phyloP scores from a whole-genome alignment of 2,329 filamentous ascomycete species.

The Ophiostoma montium region DNA sequence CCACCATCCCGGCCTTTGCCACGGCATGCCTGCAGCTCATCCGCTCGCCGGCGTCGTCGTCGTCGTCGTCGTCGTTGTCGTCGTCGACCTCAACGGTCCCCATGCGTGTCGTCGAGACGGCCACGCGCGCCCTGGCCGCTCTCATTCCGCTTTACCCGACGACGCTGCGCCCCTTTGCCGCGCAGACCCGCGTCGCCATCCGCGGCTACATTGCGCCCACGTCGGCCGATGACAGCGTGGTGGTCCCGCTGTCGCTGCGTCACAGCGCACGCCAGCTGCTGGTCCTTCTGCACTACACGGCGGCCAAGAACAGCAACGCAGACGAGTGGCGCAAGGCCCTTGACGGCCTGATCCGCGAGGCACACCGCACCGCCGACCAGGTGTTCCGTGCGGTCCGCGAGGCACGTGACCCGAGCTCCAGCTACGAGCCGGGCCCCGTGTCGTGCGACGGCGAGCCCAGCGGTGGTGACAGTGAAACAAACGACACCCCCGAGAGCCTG shows the following conservation, averaged over 20 bases:
- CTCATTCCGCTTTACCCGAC: slow-evolving; percentile 71
- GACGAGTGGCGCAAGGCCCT: slow-evolving; percentile 67
- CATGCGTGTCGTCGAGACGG: slow-evolving; percentile 43
- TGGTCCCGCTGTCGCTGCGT: slow-evolving; percentile 38
- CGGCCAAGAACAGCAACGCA: slow-evolving; percentile 60
- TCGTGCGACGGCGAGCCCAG: slow-evolving; percentile 32
- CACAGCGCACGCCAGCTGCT: slow-evolving; percentile 49
- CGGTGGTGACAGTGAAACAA: slow-evolving; percentile 24
- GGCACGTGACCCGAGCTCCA: slow-evolving; percentile 59
- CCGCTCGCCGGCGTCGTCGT: too few relatives aligned
- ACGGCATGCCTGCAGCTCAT: slow-evolving; percentile 56
- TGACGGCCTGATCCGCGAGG: slow-evolving; percentile 43
- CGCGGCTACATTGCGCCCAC: slow-evolving; percentile 51
- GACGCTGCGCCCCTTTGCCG: slow-evolving; percentile 62
- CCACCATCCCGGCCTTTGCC: slow-evolving; percentile 61
- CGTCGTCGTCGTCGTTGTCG: too few relatives aligned
- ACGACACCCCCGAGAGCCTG: slow-evolving; percentile 30
- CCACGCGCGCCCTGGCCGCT: slow-evolving; percentile 56
- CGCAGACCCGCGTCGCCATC: slow-evolving; percentile 50
- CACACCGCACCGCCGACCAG: slow-evolving; percentile 60
- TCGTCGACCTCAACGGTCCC: slow-evolving; percentile 26
- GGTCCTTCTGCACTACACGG: slow-evolving; percentile 62
- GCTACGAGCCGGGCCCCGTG: slow-evolving; percentile 27
- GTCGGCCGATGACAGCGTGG: slow-evolving; percentile 33
- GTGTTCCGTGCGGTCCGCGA: slow-evolving; percentile 69